These are phyloP conservation scores for Holtermanniella nyarrowii DNA, from an alignment of 768 basidiomycete genomes.

Conservation along the genomic window DNA sequence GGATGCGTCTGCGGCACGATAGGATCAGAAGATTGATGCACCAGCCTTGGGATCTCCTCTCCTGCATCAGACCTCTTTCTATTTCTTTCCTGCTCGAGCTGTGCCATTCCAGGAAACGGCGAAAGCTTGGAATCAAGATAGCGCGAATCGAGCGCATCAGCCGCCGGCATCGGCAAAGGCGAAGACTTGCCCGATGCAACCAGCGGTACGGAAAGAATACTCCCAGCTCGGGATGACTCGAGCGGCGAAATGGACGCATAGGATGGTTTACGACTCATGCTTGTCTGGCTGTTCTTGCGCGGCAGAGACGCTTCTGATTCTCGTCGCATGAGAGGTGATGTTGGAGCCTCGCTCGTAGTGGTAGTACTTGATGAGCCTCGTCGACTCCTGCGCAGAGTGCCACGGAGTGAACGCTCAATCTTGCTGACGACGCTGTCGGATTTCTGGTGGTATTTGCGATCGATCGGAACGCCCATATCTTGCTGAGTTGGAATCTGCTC, in stretches of 20 bases:
- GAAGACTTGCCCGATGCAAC: conserved; percentile 1
- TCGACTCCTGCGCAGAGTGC: conserved; percentile 26
- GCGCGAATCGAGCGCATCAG: conserved; percentile 59
- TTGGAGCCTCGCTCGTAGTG: conserved; percentile 6
- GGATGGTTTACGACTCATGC: conserved; percentile 39
- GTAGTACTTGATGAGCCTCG: conserved; percentile 2
- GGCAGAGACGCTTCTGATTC: conserved; percentile 22
- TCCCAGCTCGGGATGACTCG: conserved; percentile 3
- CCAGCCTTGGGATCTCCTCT: conserved; percentile 15
- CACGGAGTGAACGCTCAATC: conserved; percentile 20
- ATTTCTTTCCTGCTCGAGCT: conserved; percentile 45
- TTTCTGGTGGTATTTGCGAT: conserved; percentile 24
- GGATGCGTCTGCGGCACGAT: conserved; percentile 20
- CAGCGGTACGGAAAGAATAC: not conserved
- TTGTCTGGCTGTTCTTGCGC: conserved; percentile 8
- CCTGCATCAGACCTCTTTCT: not conserved
- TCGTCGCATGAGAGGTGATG: conserved; percentile 10
- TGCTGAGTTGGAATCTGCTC: conserved; percentile 29
- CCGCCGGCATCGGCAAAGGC: conserved; percentile 12
- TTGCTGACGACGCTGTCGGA: conserved; percentile 31
- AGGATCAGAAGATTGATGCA: conserved; percentile 37
- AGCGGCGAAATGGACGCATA: conserved; percentile 47
- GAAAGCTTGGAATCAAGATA: conserved; percentile 71
- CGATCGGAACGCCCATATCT: conserved; percentile 26
- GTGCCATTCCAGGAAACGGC: conserved; percentile 79